A percentile compares a stretch with the other conserved stretches of the same genome.
phyloP scores from a whole-genome alignment of 164 flowering plant species.

The Vitis rupestris region DNA sequence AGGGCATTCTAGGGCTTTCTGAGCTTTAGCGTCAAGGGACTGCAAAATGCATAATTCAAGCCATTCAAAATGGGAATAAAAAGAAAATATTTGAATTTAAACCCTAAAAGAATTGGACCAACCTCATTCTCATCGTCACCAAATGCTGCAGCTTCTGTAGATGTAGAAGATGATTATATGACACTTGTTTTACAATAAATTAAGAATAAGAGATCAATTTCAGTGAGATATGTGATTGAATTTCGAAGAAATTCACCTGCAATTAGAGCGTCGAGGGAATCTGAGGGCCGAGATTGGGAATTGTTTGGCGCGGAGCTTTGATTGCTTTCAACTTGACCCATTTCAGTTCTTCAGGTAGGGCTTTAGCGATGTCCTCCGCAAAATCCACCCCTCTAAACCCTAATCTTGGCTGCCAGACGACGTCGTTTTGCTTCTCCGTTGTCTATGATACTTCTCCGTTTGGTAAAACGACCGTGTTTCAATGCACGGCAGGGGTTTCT shows the following conservation, averaged over 20 bases:
- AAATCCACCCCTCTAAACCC: too few species aligned
- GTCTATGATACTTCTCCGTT: too few species aligned
- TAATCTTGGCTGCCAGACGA: too few species aligned
- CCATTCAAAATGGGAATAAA: neutral
- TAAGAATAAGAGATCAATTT: neutral
- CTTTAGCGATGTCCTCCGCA: too few species aligned
- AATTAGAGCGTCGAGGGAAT: conserved; percentile 25
- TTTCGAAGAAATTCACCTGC: conserved; percentile 18
- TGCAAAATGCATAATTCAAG: conserved; percentile 21
- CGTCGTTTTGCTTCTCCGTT: too few species aligned
- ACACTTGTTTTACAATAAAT: neutral
- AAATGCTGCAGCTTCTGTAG: conserved; percentile 81
- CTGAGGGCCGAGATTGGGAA: neutral
- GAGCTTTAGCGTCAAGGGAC: conserved; percentile 78
- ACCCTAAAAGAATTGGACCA: conserved; percentile 6
- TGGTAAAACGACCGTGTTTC: too few species aligned
- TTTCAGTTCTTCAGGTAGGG: neutral
- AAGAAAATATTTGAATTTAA: neutral
- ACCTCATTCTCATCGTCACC: conserved; percentile 63
- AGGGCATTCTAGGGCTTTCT: conserved; percentile 90
- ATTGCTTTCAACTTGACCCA: conserved; percentile 33
- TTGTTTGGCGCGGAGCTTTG: neutral
- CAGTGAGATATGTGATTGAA: neutral
- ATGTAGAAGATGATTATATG: neutral
- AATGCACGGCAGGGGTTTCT: too few species aligned